Evolutionary conservation across 176 grass and related monocot species (phyloP).

Genomic region (Ampelocalamus luodianensis): DNA sequence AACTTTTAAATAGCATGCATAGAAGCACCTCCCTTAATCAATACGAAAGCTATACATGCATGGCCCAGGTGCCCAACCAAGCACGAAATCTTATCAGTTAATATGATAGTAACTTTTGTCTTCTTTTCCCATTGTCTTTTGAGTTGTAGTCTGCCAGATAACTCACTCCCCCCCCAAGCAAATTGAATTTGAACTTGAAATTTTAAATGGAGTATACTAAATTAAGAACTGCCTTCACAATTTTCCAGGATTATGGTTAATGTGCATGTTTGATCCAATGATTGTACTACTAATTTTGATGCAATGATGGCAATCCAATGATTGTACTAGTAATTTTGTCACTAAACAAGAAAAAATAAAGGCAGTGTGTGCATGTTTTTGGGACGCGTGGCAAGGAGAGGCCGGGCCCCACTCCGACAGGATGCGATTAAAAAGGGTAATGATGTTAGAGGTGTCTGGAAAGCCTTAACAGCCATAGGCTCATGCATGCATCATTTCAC

Average conservation of each 20-base stretch:
- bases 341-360: background rate
- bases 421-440: background rate
- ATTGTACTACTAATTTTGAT: too few relatives aligned
- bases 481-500: background rate
- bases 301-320: background rate
- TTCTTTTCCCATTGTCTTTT: too few relatives aligned
- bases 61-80: background rate
- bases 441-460: conserved; percentile 26
- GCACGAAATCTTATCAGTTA: background rate
- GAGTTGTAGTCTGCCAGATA: too few relatives aligned
- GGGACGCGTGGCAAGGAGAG: background rate
- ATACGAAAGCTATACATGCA: background rate
- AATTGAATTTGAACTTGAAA: too few relatives aligned
- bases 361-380: background rate
- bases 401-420: background rate
- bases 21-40: too few relatives aligned
- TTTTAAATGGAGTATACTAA: too few relatives aligned
- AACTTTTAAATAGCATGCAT: too few relatives aligned
- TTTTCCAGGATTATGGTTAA: too few relatives aligned
- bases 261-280: too few relatives aligned
- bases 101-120: too few relatives aligned
- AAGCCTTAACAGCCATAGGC: background rate
- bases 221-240: too few relatives aligned
- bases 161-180: too few relatives aligned
- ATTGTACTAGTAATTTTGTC: background rate